These are phyloP conservation scores for Pseudoneurospora amorphoporcata DNA, from an alignment of 495 filamentous ascomycete genomes.

Conservation along the genomic window DNA sequence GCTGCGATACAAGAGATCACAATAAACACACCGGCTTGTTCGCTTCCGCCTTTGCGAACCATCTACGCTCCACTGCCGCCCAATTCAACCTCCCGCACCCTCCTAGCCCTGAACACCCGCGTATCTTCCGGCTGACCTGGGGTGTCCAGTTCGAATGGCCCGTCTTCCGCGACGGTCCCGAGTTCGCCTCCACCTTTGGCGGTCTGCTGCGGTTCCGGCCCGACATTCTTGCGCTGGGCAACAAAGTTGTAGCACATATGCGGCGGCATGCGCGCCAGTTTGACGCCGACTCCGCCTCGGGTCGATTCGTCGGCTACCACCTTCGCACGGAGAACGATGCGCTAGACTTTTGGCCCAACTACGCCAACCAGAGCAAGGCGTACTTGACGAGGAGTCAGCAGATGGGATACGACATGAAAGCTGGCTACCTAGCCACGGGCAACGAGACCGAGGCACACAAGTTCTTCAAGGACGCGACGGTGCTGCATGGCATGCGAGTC, in stretches of 20 bases:
- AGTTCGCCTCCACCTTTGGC: constrained; percentile 32
- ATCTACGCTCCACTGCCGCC: constrained; percentile 13
- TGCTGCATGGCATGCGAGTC: constrained; percentile 13
- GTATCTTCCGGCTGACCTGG: constrained; percentile 31
- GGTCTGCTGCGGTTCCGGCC: constrained; percentile 27
- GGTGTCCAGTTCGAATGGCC: constrained; percentile 38
- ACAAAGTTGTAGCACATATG: constrained; percentile 19
- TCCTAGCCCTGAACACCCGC: constrained; percentile 21
- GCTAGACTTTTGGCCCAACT: constrained; percentile 30
- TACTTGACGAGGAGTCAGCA: constrained; percentile 22
- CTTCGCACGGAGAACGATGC: constrained; percentile 34
- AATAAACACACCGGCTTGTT: constrained; percentile 37
- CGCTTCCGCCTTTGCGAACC: constrained; percentile 21
- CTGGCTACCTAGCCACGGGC: constrained; percentile 32
- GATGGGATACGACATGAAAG: constrained; percentile 16
- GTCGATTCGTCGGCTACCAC: constrained; percentile 25
- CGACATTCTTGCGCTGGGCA: constrained; percentile 28
- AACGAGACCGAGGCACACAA: constrained; percentile 26
- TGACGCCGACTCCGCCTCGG: constrained; percentile 5
- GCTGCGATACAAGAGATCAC: constrained; percentile 34
- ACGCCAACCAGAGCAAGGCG: constrained; percentile 27
- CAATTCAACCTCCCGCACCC: constrained; percentile 14
- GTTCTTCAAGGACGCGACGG: constrained; percentile 8
- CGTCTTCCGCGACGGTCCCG: constrained; percentile 31
- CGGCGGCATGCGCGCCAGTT: constrained; percentile 4